Percentiles rank a stretch among this genome's conserved stretches.
These are phyloP conservation scores for Kalaharituber pfeilii DNA, from an alignment of 2,329 filamentous ascomycete species.

Conservation along the genomic window DNA sequence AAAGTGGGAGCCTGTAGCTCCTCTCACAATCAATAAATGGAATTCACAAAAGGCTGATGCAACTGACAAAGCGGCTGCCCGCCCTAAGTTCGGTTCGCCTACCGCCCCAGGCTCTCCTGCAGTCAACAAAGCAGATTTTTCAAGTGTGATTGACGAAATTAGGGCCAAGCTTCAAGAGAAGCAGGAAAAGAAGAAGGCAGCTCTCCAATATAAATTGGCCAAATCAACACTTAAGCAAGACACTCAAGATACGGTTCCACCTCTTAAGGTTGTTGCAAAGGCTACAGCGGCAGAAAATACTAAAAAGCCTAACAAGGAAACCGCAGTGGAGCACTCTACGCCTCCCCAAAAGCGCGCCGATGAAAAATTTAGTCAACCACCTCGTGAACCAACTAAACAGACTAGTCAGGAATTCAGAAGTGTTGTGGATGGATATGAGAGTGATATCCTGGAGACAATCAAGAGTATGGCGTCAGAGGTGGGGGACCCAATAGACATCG, in stretches of 20 bases:
- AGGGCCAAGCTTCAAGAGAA: constrained; percentile 19
- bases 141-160: constrained; percentile 15
- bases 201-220: neutral
- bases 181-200: constrained; percentile 21
- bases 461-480: neutral
- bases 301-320: neutral
- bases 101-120: neutral
- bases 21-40: neutral
- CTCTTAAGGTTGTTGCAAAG: neutral
- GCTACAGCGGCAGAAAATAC: neutral
- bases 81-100: neutral
- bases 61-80: neutral
- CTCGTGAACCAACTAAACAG: constrained; percentile 19
- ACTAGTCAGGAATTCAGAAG: constrained; percentile 7
- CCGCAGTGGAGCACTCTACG: neutral
- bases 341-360: neutral
- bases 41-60: neutral
- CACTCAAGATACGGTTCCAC: neutral
- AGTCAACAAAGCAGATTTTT: constrained; percentile 7
- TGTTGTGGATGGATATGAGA: constrained; percentile 11
- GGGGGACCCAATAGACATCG: neutral
- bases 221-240: neutral
- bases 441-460: neutral
- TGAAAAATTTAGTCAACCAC: constrained; percentile 16
- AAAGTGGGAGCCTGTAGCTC: neutral